Percentiles rank a stretch among this genome's conserved stretches.
Conservation (phyloP, 2,329 filamentous ascomycete genomes). For the Leptographium flavum region DNA sequence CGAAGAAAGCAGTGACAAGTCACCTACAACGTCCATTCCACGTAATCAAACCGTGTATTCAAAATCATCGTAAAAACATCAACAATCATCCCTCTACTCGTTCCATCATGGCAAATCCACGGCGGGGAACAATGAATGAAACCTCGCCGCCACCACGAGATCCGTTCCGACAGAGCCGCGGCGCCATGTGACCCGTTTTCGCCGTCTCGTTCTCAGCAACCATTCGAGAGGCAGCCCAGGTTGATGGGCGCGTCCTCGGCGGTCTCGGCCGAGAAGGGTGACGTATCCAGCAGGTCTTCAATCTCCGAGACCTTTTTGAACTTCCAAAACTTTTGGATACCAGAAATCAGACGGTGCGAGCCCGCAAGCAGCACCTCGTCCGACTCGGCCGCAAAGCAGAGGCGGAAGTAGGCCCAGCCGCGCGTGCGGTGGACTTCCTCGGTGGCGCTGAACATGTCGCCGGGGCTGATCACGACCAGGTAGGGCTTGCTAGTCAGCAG, state of each 20-base stretch:
- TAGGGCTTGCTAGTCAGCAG: constrained; percentile 56
- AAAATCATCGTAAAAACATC: too few species aligned
- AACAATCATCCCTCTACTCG: too few species aligned
- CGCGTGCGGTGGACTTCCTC: constrained; percentile 39
- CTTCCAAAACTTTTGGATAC: constrained; percentile 61
- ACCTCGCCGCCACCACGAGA: too few species aligned
- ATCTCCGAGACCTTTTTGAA: constrained; percentile 54
- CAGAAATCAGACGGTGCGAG: constrained; percentile 51
- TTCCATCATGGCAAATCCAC: too few species aligned
- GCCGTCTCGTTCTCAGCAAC: constrained; percentile 8
- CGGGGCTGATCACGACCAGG: constrained; percentile 56
- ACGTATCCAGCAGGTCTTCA: constrained; percentile 41
- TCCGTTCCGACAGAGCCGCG: background rate
- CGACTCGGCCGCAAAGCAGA: constrained; percentile 79
- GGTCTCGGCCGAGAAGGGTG: constrained; percentile 7
- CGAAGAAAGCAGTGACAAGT: background rate
- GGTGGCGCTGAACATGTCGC: constrained; percentile 58
- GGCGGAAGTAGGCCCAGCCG: constrained; percentile 58
- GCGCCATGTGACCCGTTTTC: background rate
- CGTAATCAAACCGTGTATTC: too few species aligned
- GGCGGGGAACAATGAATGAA: too few species aligned
- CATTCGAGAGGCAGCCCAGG: constrained; percentile 16
- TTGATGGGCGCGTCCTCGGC: constrained; percentile 15
- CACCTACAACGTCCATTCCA: too few species aligned
- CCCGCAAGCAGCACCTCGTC: constrained; percentile 52